Conservation (phyloP, 352 stramenopile genomes). For the Phytophthora constricta region DNA sequence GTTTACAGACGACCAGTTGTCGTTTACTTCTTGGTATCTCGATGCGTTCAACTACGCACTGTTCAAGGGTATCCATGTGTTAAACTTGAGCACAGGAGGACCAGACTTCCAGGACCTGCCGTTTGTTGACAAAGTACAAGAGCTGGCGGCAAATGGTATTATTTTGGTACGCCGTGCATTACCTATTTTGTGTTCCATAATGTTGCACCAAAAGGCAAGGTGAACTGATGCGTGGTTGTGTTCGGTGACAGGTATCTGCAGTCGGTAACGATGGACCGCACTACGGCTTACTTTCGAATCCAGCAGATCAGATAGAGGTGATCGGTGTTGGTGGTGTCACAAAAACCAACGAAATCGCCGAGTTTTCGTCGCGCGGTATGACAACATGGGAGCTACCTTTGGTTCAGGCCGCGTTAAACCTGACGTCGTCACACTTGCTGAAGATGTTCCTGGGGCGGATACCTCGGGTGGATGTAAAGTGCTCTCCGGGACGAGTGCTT, state of each 20-base stretch:
- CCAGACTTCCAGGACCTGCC: slow-evolving; percentile 86
- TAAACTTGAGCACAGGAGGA: slow-evolving; percentile 90
- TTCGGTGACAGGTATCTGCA: slow-evolving; percentile 60
- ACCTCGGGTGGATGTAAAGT: slow-evolving; percentile 58
- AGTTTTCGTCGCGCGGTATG: slow-evolving; percentile 87
- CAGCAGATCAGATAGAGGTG: slow-evolving; percentile 85
- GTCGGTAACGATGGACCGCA: slow-evolving; percentile 87
- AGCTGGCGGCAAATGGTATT: slow-evolving; percentile 79
- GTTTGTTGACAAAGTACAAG: slow-evolving; percentile 90
- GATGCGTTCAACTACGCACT: slow-evolving; percentile 92
- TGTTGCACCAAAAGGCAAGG: not conserved
- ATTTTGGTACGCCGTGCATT: slow-evolving; percentile 55
- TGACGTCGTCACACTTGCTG: slow-evolving; percentile 75
- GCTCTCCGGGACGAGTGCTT: slow-evolving; percentile 86
- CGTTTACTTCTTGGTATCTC: slow-evolving; percentile 91
- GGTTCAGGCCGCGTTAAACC: slow-evolving; percentile 88
- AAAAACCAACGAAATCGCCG: slow-evolving; percentile 57
- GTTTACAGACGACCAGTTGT: slow-evolving; percentile 87
- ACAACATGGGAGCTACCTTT: slow-evolving; percentile 86
- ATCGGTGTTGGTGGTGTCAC: slow-evolving; percentile 85
- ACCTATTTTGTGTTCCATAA: not conserved
- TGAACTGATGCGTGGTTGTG: slow-evolving; percentile 4
- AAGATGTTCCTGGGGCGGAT: slow-evolving; percentile 72
- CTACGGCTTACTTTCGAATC: slow-evolving; percentile 87
- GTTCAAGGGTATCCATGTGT: slow-evolving; percentile 71